These are phyloP conservation scores for Lentinula aciculospora DNA, from an alignment of 768 basidiomycete genomes.

Conservation along the genomic window DNA sequence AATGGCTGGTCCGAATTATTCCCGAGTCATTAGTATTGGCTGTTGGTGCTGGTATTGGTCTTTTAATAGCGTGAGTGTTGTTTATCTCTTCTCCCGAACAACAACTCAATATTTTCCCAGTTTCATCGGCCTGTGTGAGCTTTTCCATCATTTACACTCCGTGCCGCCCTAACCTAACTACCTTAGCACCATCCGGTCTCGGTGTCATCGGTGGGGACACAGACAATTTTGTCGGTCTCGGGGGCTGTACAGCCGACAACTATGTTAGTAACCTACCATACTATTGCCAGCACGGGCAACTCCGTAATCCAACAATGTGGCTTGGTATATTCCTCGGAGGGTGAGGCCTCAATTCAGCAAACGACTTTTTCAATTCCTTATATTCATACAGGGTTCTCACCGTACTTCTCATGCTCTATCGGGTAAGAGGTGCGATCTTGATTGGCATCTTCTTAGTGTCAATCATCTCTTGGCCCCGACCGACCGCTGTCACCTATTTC, in stretches of 20 bases:
- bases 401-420: slow-evolving; percentile 76
- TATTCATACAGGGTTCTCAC: slow-evolving; percentile 54
- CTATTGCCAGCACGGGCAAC: slow-evolving; percentile 59
- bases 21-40: slow-evolving; percentile 82
- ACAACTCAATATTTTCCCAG: slow-evolving; percentile 24
- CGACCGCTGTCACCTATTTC: slow-evolving; percentile 76
- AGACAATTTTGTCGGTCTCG: slow-evolving; percentile 66
- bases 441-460: slow-evolving; percentile 83
- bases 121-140: slow-evolving; percentile 69
- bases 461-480: slow-evolving; percentile 85
- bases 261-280: slow-evolving; percentile 40
- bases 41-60: slow-evolving; percentile 81
- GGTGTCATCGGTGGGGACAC: slow-evolving; percentile 72
- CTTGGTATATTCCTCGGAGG: slow-evolving; percentile 84
- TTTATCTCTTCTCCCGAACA: background rate
- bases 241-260: slow-evolving; percentile 65
- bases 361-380: background rate
- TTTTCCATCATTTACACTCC: background rate
- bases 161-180: background rate
- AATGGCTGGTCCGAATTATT: slow-evolving; percentile 87
- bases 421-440: slow-evolving; percentile 76
- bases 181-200: slow-evolving; percentile 57
- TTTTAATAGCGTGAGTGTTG: slow-evolving; percentile 75
- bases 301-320: slow-evolving; percentile 80
- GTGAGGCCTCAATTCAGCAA: slow-evolving; percentile 28